These are phyloP conservation scores for Tetradesmus obliquus DNA, from an alignment of 139 green algal species.

Conservation along the genomic window DNA sequence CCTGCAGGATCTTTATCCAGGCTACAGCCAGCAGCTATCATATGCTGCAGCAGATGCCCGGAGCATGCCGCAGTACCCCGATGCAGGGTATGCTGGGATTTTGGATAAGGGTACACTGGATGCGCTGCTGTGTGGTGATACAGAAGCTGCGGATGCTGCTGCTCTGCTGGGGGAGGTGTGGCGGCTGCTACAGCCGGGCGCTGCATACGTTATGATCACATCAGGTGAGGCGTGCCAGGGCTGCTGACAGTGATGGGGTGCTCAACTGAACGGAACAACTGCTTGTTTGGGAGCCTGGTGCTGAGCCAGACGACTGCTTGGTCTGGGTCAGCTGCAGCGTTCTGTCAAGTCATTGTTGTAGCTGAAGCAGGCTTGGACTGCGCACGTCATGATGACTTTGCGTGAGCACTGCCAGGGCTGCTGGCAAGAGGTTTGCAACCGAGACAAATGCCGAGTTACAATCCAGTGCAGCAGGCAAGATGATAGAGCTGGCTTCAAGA, in stretches of 20 bases:
- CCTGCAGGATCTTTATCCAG: not conserved
- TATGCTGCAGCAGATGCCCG: slow-evolving; percentile 37
- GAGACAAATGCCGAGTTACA: too few species aligned
- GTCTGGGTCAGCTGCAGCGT: not conserved
- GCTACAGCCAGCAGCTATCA: not conserved
- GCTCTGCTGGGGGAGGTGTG: slow-evolving; percentile 51
- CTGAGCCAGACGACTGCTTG: not conserved
- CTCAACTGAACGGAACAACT: not conserved
- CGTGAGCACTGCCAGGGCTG: not conserved
- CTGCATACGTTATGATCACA: slow-evolving; percentile 57
- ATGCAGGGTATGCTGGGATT: slow-evolving; percentile 8
- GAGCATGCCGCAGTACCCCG: slow-evolving; percentile 15
- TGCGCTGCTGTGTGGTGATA: slow-evolving; percentile 49
- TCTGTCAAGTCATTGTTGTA: not conserved
- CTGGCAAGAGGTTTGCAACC: too few species aligned
- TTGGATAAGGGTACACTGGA: slow-evolving; percentile 45
- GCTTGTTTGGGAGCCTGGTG: not conserved
- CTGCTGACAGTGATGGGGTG: not conserved
- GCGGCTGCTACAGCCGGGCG: slow-evolving; percentile 54
- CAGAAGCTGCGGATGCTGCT: slow-evolving; percentile 16
- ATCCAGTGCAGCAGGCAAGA: too few species aligned
- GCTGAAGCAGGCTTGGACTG: slow-evolving; percentile 42
- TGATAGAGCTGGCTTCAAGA: not conserved
- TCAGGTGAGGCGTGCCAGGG: slow-evolving; percentile 8
- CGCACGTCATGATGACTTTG: slow-evolving; percentile 55